phyloP scores from a whole-genome alignment of 768 basidiomycete genomes.

The Chalciporus chontae region DNA sequence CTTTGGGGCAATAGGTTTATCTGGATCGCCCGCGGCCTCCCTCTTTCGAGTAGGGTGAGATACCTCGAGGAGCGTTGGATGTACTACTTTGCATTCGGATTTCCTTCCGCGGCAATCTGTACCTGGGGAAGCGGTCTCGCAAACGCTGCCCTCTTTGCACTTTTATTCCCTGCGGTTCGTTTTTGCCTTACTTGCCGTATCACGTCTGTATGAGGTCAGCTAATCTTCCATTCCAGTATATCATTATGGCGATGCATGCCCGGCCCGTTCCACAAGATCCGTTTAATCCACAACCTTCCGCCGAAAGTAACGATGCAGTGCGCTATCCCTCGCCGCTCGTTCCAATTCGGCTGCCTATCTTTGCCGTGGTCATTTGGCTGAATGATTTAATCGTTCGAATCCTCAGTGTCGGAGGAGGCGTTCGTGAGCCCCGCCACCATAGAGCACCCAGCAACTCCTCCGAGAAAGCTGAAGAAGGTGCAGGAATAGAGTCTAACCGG shows the following conservation, averaged over 20 bases:
- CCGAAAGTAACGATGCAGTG: constrained; percentile 37
- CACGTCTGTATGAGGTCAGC: constrained; percentile 3
- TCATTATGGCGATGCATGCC: constrained; percentile 81
- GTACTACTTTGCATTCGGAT: constrained; percentile 84
- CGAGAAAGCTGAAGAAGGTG: constrained; percentile 63
- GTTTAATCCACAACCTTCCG: constrained; percentile 51
- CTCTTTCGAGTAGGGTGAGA: constrained; percentile 63
- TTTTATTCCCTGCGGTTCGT: constrained; percentile 75
- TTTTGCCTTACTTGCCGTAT: neutral
- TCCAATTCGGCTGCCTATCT: constrained; percentile 78
- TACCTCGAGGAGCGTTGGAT: constrained; percentile 88
- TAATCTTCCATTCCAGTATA: constrained; percentile 50
- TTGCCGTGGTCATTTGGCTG: constrained; percentile 67
- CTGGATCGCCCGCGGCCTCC: constrained; percentile 73
- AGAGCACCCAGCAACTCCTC: constrained; percentile 44
- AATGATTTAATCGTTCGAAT: constrained; percentile 68
- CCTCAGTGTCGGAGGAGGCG: constrained; percentile 51
- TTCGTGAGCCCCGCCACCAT: constrained; percentile 17
- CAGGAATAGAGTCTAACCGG: constrained; percentile 30
- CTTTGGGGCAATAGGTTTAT: constrained; percentile 50
- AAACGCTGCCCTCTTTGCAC: constrained; percentile 79
- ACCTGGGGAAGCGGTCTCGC: constrained; percentile 71
- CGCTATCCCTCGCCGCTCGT: constrained; percentile 73
- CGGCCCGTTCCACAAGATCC: constrained; percentile 74
- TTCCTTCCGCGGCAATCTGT: constrained; percentile 71